Evolutionary conservation across 495 filamentous ascomycete genomes (phyloP), one percentile per base, ranked within the genome.

Genomic region (Poronia punctata): DNA sequence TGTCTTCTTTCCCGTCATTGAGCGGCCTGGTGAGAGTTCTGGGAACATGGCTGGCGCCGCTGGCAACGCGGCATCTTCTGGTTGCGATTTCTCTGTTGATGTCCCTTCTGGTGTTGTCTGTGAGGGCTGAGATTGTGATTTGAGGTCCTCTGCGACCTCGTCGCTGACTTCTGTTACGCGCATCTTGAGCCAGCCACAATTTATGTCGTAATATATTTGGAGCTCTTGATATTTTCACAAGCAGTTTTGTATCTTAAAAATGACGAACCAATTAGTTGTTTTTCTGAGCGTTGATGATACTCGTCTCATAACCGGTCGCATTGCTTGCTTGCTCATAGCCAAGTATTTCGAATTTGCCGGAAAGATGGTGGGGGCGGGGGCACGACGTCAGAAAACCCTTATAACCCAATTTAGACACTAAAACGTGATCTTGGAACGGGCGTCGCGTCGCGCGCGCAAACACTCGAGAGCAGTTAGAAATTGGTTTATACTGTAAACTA

Each of bases 21-120:
- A 76, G 65, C 82, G 70, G 16, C 56, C 66, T 0, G 83, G 80
- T 8, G 84, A 79, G 15, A 85, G 59, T 35, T 61, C 48, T 14
- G 58, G 62, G n/a, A 51, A 40, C 31, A 60, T 45, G 21, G 57
- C 50, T 7, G 41, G 42, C 10, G 49, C 9, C 19, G 46, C 30
- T 1, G 33, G 25, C 8, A 16, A 22, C 34, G 44, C 12, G 5
- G 15, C 34, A 38, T 41, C 34, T 39, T 50, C 45, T 11, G 38
- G 21, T 33, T 53, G n/a, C 12, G 36, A 19, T 9, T 48, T 18
- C 27, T 46, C 36, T 41, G 14, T 39, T 20, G 40, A 30, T 30
- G 25, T 20, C 35, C 50, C 15, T 61, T 62, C 14, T 57, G 60
- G 14, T 49, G 51, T 1, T 59, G 54, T 24, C 64, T 58, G 32